Evolutionary conservation across 345 rosid genomes (phyloP), one percentile per base, ranked within the genome.

Genomic region (Aurinia saxatilis): DNA sequence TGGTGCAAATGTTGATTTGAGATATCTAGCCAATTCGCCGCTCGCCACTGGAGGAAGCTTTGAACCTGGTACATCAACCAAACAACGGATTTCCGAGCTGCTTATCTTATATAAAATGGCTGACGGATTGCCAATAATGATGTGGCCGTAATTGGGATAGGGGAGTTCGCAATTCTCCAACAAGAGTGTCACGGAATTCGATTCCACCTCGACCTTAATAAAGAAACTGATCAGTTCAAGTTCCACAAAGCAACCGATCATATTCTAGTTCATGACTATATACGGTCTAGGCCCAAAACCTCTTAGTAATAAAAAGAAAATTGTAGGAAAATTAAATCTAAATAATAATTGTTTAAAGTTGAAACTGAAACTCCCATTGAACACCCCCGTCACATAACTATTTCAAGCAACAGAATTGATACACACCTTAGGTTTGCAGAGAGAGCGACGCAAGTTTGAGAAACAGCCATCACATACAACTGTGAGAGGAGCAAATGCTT

Each of bases 401-500:
- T 39, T 39, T 3, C 15, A 15, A 19, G 2, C 2, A 31, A 18
- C 2, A 33, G 45, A 13, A 0, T 34, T 49, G 19, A 0, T 5
- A 67, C 21, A 69, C 19, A 81, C 82, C 81, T 79, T 77, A 0
- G 83, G 80, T 25, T 77, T 81, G 78, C 86, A 81, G 49, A 81
- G 86, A 72, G 80, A 69, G 37, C 81, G 78, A 5, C 78, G 80
- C 51, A 81, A 63, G 63, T 79, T 79, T 10, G 83, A 79, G 79
- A 81, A 81, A 70, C 86, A 81, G 50, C 86, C 86, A 60, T 81
- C 83, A 48, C 86, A 81, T 1, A 81, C 81, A 44, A 81, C 72
- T 10, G 86, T 79, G 36, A 81, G 80, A 52, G 86, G 80, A 56
- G 86, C 81, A 70, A 50, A 74, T 14, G 76, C 50, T 47, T 55